A percentile compares a stretch with the other conserved stretches of the same genome.
phyloP scores from a whole-genome alignment of 768 basidiomycete genomes.

The Chlorophyllum brunneum region DNA sequence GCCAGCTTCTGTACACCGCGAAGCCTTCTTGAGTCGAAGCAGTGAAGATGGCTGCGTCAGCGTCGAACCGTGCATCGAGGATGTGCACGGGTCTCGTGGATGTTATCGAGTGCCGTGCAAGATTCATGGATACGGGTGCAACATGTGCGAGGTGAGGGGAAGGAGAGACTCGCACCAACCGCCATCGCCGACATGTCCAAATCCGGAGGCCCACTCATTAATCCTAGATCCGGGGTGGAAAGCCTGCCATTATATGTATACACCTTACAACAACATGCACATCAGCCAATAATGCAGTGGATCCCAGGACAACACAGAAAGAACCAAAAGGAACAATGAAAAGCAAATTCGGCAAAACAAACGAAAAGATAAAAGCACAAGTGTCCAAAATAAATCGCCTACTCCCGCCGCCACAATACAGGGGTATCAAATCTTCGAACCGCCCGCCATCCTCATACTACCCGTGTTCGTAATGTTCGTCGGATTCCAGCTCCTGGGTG shows the following conservation, averaged over 20 bases:
- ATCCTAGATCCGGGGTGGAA: not conserved
- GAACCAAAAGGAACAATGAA: not conserved
- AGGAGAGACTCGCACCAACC: not conserved
- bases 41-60: slow-evolving; percentile 80
- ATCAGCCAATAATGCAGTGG: slow-evolving; percentile 13
- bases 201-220: slow-evolving; percentile 5
- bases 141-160: slow-evolving; percentile 12
- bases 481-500: slow-evolving; percentile 73
- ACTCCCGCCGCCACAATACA: not conserved
- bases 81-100: slow-evolving; percentile 72
- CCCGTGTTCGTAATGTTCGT: slow-evolving; percentile 35
- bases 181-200: slow-evolving; percentile 3
- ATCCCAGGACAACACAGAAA: slow-evolving; percentile 10
- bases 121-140: slow-evolving; percentile 65
- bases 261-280: slow-evolving; percentile 13
- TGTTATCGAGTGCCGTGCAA: slow-evolving; percentile 81
- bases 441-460: slow-evolving; percentile 8
- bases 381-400: not conserved
- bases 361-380: not conserved
- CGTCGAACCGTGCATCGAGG: slow-evolving; percentile 74
- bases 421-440: slow-evolving; percentile 7
- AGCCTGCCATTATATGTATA: slow-evolving; percentile 10
- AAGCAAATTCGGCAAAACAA: slow-evolving; percentile 1
- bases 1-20: slow-evolving; percentile 75
- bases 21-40: slow-evolving; percentile 77